These are phyloP conservation scores for Elsinoe arachidis DNA, from an alignment of 2,329 filamentous ascomycete genomes.

Conservation along the genomic window DNA sequence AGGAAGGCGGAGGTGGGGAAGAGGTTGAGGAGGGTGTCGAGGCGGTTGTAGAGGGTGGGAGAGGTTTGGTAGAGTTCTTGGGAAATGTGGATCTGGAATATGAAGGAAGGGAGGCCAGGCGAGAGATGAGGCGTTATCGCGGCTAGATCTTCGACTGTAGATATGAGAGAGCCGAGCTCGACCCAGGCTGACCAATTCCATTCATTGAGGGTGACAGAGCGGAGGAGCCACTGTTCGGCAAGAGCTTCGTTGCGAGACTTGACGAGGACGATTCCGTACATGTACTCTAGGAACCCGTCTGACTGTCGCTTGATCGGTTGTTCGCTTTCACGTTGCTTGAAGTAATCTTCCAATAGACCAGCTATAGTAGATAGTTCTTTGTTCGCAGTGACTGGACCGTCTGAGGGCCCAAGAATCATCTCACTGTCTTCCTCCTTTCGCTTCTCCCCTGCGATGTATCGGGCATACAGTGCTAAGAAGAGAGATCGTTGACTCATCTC, in stretches of 20 bases:
- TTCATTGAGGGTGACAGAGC: slow-evolving; percentile 78
- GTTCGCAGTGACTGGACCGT: slow-evolving; percentile 75
- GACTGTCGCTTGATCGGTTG: slow-evolving; percentile 24
- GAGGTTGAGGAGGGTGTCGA: slow-evolving; percentile 70
- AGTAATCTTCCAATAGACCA: slow-evolving; percentile 71
- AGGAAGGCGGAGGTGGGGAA: slow-evolving; percentile 87
- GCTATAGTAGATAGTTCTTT: slow-evolving; percentile 72
- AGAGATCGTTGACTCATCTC: slow-evolving; percentile 78
- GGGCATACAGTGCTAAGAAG: slow-evolving; percentile 86
- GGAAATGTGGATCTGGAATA: slow-evolving; percentile 86
- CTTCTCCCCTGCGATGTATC: slow-evolving; percentile 89
- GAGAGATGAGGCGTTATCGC: slow-evolving; percentile 52
- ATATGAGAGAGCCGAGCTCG: slow-evolving; percentile 75
- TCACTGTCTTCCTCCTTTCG: slow-evolving; percentile 93
- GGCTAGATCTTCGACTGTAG: slow-evolving; percentile 70
- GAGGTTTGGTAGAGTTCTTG: slow-evolving; percentile 87
- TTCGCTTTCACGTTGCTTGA: slow-evolving; percentile 49
- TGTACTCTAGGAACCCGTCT: slow-evolving; percentile 89
- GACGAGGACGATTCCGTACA: slow-evolving; percentile 83
- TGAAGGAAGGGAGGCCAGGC: slow-evolving; percentile 83
- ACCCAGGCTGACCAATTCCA: slow-evolving; percentile 98
- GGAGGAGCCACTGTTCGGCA: slow-evolving; percentile 78
- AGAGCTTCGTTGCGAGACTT: slow-evolving; percentile 84
- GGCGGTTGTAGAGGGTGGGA: slow-evolving; percentile 60
- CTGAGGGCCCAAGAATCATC: slow-evolving; percentile 90